phyloP scores from a whole-genome alignment of 2,329 filamentous ascomycete species.

The Emergomyces pasteurianus region DNA sequence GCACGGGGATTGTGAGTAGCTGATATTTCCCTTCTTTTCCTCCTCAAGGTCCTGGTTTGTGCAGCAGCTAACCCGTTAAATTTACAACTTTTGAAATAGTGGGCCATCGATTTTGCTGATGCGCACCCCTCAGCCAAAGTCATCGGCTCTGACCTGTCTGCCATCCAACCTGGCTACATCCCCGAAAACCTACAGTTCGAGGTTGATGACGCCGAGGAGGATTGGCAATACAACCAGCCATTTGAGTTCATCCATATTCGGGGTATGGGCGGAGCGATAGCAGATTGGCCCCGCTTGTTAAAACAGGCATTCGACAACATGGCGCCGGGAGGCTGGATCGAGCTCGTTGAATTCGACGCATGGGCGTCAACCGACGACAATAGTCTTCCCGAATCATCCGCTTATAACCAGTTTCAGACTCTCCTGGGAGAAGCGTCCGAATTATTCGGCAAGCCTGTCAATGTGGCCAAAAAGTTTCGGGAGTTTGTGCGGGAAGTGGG shows the following conservation, averaged over 20 bases:
- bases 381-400: slow-evolving; percentile 13
- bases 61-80: neutral
- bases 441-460: slow-evolving; percentile 16
- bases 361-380: slow-evolving; percentile 20
- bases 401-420: slow-evolving; percentile 13
- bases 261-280: slow-evolving; percentile 26
- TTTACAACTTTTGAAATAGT: slow-evolving; percentile 10
- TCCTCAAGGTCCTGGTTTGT: neutral
- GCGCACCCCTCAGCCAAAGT: slow-evolving; percentile 24
- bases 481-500: slow-evolving; percentile 37
- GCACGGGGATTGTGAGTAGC: slow-evolving; percentile 30
- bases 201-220: slow-evolving; percentile 32
- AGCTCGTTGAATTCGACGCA: slow-evolving; percentile 19
- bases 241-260: slow-evolving; percentile 32
- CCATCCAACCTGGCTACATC: slow-evolving; percentile 29
- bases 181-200: slow-evolving; percentile 41
- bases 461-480: slow-evolving; percentile 22
- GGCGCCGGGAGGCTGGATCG: slow-evolving; percentile 20
- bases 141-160: slow-evolving; percentile 25
- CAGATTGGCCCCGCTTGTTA: slow-evolving; percentile 18
- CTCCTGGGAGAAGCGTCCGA: slow-evolving; percentile 13
- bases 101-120: slow-evolving; percentile 37
- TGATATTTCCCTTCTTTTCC: neutral
- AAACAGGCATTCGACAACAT: slow-evolving; percentile 16
- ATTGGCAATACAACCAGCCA: slow-evolving; percentile 26